Conservation (phyloP, 2,329 filamentous ascomycete species). For the Knufia petricola region DNA sequence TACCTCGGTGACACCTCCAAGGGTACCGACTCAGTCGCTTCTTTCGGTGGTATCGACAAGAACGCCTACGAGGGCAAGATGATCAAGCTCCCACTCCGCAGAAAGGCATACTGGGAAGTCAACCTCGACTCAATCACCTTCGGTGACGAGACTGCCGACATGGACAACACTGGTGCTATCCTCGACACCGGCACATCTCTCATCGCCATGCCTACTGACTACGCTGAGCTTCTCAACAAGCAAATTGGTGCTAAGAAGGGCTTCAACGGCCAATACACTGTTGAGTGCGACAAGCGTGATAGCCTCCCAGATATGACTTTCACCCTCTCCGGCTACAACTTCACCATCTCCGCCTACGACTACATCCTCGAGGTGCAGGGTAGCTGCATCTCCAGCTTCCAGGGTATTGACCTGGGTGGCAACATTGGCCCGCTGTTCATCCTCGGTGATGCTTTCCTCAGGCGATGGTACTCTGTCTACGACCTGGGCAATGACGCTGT, state of each 20-base stretch:
- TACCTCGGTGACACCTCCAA: slow-evolving; percentile 72
- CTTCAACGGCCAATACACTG: slow-evolving; percentile 90
- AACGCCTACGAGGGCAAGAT: slow-evolving; percentile 76
- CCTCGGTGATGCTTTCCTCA: slow-evolving; percentile 75
- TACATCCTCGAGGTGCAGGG: slow-evolving; percentile 95
- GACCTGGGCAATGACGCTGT: slow-evolving; percentile 84
- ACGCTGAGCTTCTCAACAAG: slow-evolving; percentile 92
- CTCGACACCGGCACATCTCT: slow-evolving; percentile 97
- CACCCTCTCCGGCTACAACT: slow-evolving; percentile 81
- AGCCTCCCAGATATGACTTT: slow-evolving; percentile 85
- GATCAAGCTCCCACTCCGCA: slow-evolving; percentile 84
- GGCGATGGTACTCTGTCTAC: slow-evolving; percentile 92
- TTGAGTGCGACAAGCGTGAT: slow-evolving; percentile 79
- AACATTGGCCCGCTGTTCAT: slow-evolving; percentile 88
- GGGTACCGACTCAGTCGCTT: slow-evolving; percentile 69
- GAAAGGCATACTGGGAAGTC: slow-evolving; percentile 99
- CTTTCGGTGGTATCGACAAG: slow-evolving; percentile 82
- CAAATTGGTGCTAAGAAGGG: slow-evolving; percentile 97
- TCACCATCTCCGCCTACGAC: slow-evolving; percentile 78
- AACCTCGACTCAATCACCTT: slow-evolving; percentile 87
- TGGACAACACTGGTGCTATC: slow-evolving; percentile 91
- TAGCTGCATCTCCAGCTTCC: slow-evolving; percentile 93
- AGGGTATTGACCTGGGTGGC: slow-evolving; percentile 85
- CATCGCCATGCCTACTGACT: slow-evolving; percentile 81
- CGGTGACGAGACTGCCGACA: slow-evolving; percentile 73